Percentiles rank a stretch among this genome's conserved stretches.
Evolutionary conservation across 371 early-diverging fungal species (phyloP).

Genomic region (Mucor circinelloides): DNA sequence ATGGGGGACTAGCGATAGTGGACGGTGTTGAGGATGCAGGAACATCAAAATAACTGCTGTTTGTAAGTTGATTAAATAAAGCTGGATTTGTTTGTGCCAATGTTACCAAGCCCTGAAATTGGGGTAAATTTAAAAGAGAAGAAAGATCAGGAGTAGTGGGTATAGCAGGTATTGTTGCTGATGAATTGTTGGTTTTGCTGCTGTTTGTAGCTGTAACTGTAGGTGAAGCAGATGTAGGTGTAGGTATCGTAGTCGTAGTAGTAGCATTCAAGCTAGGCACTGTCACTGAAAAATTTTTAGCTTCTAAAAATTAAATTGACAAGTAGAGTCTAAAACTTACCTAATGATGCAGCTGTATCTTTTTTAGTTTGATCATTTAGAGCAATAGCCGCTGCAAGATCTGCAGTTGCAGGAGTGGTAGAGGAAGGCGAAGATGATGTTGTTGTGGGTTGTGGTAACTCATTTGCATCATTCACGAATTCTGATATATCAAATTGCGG

Average conservation of each 20-base stretch:
- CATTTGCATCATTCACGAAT: conserved; percentile 12
- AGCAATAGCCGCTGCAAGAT: conserved; percentile 46
- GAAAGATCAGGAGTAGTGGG: conserved; percentile 17
- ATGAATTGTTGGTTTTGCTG: background rate
- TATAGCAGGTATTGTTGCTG: background rate
- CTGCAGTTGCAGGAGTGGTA: conserved; percentile 28
- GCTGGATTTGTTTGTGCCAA: conserved; percentile 37
- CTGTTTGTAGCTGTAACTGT: background rate
- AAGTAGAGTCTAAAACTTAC: conserved; percentile 6
- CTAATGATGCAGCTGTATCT: conserved; percentile 26
- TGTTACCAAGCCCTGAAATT: conserved; percentile 29
- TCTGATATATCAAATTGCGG: conserved; percentile 30
- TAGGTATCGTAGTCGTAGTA: too few species aligned
- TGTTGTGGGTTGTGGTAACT: background rate
- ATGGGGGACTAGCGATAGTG: background rate
- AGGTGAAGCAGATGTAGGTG: too few species aligned
- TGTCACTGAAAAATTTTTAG: background rate
- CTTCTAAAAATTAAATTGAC: background rate
- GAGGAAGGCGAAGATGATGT: conserved; percentile 13
- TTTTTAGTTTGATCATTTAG: conserved; percentile 48
- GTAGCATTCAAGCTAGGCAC: background rate
- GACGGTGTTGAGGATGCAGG: background rate
- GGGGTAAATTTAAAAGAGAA: conserved; percentile 27
- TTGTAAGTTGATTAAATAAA: conserved; percentile 35
- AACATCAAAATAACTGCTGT: conserved; percentile 19